Conservation (phyloP, 331 rosid species). For the Acacia concinna region DNA sequence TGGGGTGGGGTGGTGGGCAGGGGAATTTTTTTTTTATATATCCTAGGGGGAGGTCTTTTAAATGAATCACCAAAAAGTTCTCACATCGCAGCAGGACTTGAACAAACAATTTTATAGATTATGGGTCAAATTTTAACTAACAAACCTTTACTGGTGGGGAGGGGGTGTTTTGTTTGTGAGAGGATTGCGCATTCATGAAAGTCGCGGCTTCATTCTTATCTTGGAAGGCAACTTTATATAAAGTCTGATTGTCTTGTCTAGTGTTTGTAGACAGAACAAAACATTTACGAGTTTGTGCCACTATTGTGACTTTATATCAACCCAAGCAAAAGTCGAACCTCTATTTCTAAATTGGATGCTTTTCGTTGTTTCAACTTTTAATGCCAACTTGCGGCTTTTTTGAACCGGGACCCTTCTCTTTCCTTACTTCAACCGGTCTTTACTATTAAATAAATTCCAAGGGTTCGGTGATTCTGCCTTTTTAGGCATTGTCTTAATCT, state of each 20-base stretch:
- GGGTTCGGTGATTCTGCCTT: background rate
- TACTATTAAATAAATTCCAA: background rate
- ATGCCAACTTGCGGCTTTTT: conserved; percentile 29
- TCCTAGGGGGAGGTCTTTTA: background rate
- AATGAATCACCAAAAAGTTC: too few relatives aligned
- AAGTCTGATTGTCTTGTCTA: background rate
- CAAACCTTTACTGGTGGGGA: background rate
- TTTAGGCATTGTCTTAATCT: background rate
- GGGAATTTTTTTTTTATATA: background rate
- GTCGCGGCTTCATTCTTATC: conserved; percentile 1
- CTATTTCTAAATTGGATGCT: conserved; percentile 5
- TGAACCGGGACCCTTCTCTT: conserved; percentile 24
- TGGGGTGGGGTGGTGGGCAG: too few relatives aligned
- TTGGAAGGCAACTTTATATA: conserved; percentile 34
- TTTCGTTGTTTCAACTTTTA: conserved; percentile 22
- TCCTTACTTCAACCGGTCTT: conserved; percentile 23
- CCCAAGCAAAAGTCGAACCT: conserved; percentile 22
- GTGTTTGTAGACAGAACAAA: conserved; percentile 22
- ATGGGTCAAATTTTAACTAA: background rate
- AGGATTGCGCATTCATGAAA: background rate
- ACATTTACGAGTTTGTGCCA: conserved; percentile 27
- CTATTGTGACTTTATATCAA: conserved; percentile 23
- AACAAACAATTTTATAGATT: background rate
- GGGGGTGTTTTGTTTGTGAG: background rate
- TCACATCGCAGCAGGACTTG: background rate